Percentiles rank a stretch among this genome's conserved stretches.
phyloP scores from a whole-genome alignment of 306 rosid species.

The Glycine tomentella region DNA sequence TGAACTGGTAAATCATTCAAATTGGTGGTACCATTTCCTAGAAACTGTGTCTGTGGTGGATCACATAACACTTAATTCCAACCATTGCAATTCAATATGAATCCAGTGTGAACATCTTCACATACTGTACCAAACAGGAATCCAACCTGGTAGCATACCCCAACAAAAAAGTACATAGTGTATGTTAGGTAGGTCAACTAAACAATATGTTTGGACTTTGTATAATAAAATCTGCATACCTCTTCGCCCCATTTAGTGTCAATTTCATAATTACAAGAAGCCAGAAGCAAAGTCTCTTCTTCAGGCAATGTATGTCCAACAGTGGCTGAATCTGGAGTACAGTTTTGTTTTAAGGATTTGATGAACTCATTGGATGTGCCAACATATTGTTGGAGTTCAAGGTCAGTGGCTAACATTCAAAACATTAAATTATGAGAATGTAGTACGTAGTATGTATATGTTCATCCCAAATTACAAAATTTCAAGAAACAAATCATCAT shows the following conservation, averaged over 20 bases:
- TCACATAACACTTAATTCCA: constrained; percentile 66
- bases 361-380: constrained; percentile 66
- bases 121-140: constrained; percentile 58
- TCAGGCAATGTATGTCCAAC: constrained; percentile 14
- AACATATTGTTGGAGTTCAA: constrained; percentile 50
- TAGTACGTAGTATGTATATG: neutral
- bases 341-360: constrained; percentile 51
- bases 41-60: constrained; percentile 66
- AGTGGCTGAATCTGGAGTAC: constrained; percentile 23
- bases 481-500: neutral
- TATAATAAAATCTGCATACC: constrained; percentile 39
- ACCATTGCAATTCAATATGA: constrained; percentile 66
- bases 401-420: constrained; percentile 48
- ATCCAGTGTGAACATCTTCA: constrained; percentile 69
- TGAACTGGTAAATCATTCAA: constrained; percentile 66
- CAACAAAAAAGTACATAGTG: neutral
- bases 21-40: constrained; percentile 57
- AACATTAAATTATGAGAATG: neutral
- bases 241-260: constrained; percentile 72
- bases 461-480: neutral
- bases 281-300: constrained; percentile 51
- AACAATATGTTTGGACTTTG: neutral
- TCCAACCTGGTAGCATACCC: constrained; percentile 58
- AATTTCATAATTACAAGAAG: constrained; percentile 63
- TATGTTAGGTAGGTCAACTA: neutral